phyloP scores from a whole-genome alignment of 352 stramenopile genomes.

The Phytophthora litchii region DNA sequence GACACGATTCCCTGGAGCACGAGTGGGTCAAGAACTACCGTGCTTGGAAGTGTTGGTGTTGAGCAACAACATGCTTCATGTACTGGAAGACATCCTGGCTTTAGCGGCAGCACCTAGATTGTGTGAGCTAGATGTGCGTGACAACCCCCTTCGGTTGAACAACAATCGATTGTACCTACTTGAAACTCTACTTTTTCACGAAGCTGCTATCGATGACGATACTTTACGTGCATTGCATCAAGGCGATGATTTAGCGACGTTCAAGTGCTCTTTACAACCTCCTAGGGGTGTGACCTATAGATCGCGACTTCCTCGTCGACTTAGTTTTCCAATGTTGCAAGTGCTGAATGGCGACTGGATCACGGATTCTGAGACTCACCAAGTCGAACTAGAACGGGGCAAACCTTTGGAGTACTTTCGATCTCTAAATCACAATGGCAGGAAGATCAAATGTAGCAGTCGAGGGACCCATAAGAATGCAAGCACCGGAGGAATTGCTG shows the following conservation, averaged over 20 bases:
- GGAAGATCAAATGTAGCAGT: background rate
- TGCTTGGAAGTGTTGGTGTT: constrained; percentile 59
- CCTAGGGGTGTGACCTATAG: constrained; percentile 39
- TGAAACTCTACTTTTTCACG: constrained; percentile 52
- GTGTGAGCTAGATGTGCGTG: constrained; percentile 55
- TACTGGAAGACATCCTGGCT: constrained; percentile 69
- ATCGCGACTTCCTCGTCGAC: constrained; percentile 45
- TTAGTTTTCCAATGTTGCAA: constrained; percentile 71
- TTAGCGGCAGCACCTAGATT: constrained; percentile 51
- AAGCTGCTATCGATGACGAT: constrained; percentile 36
- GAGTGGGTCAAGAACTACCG: constrained; percentile 47
- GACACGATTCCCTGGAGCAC: constrained; percentile 57
- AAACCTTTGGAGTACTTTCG: constrained; percentile 54
- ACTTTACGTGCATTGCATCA: constrained; percentile 47
- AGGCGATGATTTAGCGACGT: constrained; percentile 41
- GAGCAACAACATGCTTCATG: constrained; percentile 59
- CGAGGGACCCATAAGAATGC: background rate
- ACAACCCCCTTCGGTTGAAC: constrained; percentile 66
- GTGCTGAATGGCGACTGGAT: constrained; percentile 69
- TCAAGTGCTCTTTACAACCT: constrained; percentile 1
- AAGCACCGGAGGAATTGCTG: background rate
- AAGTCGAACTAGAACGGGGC: constrained; percentile 59
- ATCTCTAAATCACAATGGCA: background rate
- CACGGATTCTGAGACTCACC: constrained; percentile 48
- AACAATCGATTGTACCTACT: constrained; percentile 77